Evolutionary conservation across 768 basidiomycete species (phyloP), one percentile per base, ranked within the genome.

Genomic region (Holtermannia corniformis): DNA sequence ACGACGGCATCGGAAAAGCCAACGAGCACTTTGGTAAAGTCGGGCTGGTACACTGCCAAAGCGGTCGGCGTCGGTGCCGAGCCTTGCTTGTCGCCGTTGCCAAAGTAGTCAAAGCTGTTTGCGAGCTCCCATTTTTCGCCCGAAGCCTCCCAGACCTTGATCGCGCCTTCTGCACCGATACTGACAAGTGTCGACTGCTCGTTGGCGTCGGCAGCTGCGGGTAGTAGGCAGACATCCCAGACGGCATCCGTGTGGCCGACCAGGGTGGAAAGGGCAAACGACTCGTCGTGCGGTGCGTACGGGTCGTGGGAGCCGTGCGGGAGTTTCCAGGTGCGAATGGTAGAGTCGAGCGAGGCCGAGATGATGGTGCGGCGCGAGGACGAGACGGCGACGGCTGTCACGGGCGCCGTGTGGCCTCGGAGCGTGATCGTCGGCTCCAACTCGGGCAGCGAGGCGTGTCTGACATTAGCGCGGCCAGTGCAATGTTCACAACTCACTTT

Each of bases 191-290:
- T 83, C 43, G 12, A 24, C 41, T 50, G n/a, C 46, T 20, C 22
- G 22, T 3, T 86, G 57, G 87, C 85, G 50, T 54, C 42, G 2
- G 50, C 54, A 7, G 51, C 53, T 7, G 55, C 51, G 16, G 86
- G 79, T 23, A 89, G 80, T 20, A 93, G 80, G 10, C 86, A 84
- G 47, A 97, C 76, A 67, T 91, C 95, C 95, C 95, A 99, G 22
- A 96, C 86, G 4, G 89, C 89, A 68, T 99, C 92, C 3, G 89
- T 88, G 70, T 95, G 89, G 3, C 92, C 90, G 25, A 92, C 82
- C 24, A 97, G 78, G 59, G 85, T 83, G 27, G 85, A 85, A 32
- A 85, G 79, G 24, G 82, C 78, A 3, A 84, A 79, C 0, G 82
- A 82, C 46, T 86, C 79, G 62, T 97, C 91, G 69, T 87, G 90